Base-by-base conservation (phyloP, 805 yeast species). In the Komagataella ulmi region DNA sequence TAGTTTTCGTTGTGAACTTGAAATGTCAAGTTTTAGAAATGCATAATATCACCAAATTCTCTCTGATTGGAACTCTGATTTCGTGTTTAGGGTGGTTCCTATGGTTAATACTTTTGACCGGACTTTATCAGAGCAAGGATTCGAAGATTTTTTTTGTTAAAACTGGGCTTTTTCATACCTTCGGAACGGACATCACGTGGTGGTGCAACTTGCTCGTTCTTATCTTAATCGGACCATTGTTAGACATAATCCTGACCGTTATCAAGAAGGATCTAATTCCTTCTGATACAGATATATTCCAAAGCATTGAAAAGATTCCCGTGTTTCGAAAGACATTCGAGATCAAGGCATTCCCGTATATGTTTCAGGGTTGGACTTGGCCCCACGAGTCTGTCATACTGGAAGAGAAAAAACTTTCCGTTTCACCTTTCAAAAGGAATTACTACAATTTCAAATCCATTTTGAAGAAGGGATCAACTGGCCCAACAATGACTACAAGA, bases 11-110 rank as follows among this genome's bases (percentile, higher is more conserved):
- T 6, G 84, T 93, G 59, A 85, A 86, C 61, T 72, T 83, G 49
- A 93, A 90, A 65, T 75, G 88, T 54, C 88, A 85, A 58, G 73
- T 89, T 51, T 64, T 91, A 44, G 97, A 91, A 58, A 88, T 87
- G 81, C 86, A 83, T 58, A 71, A 78, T 54, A 72, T 88, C 53
- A 83, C 85, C 12, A 75, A 86, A 71, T 60, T 88, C 45, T 83
- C 86, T 19, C 69, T 80, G 57, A 79, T 80, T 0, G 80, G 93
- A 0, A 75, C 82, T 54, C 61, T 77, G 10, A 72, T 89, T 14
- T 87, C 96, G 0, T 81, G 81, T 36, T 79, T 83, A 21, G 99
- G 98, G 1, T 93, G 95, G 83, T 67, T 85, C 6, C 58, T 82
- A 10, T 93, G 97, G 97, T 81, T 87, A 63, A 73, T 85, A 52